These are phyloP conservation scores for Naumovozyma castellii DNA, from an alignment of 805 yeast genomes.

Conservation along the genomic window DNA sequence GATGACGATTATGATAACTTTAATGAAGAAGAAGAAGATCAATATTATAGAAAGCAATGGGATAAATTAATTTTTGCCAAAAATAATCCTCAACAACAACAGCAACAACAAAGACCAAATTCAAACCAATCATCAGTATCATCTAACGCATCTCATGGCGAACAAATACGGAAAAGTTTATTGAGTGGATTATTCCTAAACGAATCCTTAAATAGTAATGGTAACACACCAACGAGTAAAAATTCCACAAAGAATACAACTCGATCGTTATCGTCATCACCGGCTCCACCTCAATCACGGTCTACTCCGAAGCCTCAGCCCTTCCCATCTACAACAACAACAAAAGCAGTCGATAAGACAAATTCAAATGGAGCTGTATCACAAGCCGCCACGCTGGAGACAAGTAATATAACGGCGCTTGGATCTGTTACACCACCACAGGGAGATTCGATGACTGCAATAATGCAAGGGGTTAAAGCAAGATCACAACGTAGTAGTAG, in stretches of 20 bases:
- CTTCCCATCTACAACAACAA: neutral
- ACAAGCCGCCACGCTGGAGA: conserved; percentile 5
- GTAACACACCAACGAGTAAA: neutral
- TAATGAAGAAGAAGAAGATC: conserved; percentile 27
- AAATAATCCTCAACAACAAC: conserved; percentile 2
- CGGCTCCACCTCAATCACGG: conserved; percentile 1
- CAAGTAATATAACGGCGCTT: conserved; percentile 20
- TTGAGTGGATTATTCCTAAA: conserved; percentile 25
- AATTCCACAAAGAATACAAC: conserved; percentile 1
- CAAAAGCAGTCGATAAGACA: neutral
- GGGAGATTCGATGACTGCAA: conserved; percentile 3
- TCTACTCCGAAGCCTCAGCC: neutral
- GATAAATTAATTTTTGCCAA: conserved; percentile 23
- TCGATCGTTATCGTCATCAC: neutral
- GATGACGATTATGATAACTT: conserved; percentile 18
- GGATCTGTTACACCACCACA: conserved; percentile 25
- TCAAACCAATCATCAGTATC: neutral
- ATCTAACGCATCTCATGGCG: neutral
- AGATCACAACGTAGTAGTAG: conserved; percentile 4
- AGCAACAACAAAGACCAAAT: conserved; percentile 3
- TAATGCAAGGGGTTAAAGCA: neutral
- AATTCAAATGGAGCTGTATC: conserved; percentile 3
- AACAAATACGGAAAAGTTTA: conserved; percentile 17
- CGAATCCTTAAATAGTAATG: conserved; percentile 7
- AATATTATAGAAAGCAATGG: conserved; percentile 26